These are phyloP conservation scores for Papiliotrema flavescens DNA, from an alignment of 1,284 basidiomycete species.

Conservation along the genomic window DNA sequence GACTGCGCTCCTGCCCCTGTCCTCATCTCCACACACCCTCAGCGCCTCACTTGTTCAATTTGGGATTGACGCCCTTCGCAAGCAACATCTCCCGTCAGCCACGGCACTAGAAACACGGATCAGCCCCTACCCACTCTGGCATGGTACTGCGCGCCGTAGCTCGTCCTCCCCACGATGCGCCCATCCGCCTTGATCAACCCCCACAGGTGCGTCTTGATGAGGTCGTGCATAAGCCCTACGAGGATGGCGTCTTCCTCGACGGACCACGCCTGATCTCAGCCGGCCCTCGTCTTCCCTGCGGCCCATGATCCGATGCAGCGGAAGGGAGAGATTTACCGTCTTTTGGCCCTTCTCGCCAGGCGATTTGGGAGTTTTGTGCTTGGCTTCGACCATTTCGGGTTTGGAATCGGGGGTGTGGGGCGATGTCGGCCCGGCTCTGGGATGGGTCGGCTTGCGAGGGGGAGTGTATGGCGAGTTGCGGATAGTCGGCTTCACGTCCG, in stretches of 20 bases:
- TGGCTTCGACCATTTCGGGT: neutral
- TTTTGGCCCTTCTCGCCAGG: neutral
- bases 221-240: conserved; percentile 3
- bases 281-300: neutral
- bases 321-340: neutral
- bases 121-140: conserved; percentile 2
- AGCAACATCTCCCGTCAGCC: conserved; percentile 3
- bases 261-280: conserved; percentile 6
- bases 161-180: conserved; percentile 9
- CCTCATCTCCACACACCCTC: no score
- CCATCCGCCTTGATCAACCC: conserved; percentile 10
- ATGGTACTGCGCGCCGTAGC: conserved; percentile 11
- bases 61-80: neutral
- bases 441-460: no score
- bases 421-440: no score
- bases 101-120: neutral
- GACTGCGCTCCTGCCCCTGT: no score
- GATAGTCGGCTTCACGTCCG: neutral
- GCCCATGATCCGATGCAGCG: neutral
- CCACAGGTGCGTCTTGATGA: conserved; percentile 11
- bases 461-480: neutral
- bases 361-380: neutral
- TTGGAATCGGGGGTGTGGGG: neutral
- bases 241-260: conserved; percentile 11
- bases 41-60: neutral